These are phyloP conservation scores for Eudorina sp. DNA, from an alignment of 139 green algal species.

Conservation along the genomic window DNA sequence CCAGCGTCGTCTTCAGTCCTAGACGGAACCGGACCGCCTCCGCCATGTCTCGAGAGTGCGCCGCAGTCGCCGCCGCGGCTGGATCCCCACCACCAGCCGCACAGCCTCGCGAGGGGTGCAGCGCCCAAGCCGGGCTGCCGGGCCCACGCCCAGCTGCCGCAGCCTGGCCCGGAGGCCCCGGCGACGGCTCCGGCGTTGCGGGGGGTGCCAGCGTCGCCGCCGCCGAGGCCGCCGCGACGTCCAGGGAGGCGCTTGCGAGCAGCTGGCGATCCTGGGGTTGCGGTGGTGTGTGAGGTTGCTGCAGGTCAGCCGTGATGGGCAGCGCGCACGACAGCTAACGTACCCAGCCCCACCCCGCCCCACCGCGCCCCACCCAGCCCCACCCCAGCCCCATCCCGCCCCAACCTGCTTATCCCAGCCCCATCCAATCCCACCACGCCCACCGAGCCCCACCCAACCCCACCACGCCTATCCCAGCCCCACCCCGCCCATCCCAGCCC, in stretches of 20 bases:
- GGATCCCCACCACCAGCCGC: background rate
- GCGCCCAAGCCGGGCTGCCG: background rate
- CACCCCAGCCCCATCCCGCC: too few species aligned
- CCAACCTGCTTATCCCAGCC: too few species aligned
- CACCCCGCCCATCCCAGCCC: too few species aligned
- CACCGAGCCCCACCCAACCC: too few species aligned
- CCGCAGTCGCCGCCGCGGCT: background rate
- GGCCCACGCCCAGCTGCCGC: background rate
- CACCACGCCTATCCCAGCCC: too few species aligned
- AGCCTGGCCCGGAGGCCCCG: background rate
- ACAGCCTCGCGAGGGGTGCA: too few species aligned
- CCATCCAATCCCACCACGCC: too few species aligned
- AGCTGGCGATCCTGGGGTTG: slow-evolving; percentile 17
- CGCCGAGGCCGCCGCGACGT: slow-evolving; percentile 6
- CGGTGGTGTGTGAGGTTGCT: background rate
- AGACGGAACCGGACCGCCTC: slow-evolving; percentile 30
- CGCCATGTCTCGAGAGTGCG: slow-evolving; percentile 5
- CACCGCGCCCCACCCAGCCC: too few species aligned
- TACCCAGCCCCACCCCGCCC: too few species aligned
- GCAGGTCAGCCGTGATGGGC: background rate
- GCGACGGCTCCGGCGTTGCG: background rate
- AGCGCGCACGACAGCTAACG: too few species aligned
- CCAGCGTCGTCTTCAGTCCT: slow-evolving; percentile 33
- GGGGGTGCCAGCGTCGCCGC: background rate
- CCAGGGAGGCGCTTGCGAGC: background rate